Evolutionary conservation across 2,329 filamentous ascomycete genomes (phyloP).

Genomic region (Aspergillus thermomutatus): DNA sequence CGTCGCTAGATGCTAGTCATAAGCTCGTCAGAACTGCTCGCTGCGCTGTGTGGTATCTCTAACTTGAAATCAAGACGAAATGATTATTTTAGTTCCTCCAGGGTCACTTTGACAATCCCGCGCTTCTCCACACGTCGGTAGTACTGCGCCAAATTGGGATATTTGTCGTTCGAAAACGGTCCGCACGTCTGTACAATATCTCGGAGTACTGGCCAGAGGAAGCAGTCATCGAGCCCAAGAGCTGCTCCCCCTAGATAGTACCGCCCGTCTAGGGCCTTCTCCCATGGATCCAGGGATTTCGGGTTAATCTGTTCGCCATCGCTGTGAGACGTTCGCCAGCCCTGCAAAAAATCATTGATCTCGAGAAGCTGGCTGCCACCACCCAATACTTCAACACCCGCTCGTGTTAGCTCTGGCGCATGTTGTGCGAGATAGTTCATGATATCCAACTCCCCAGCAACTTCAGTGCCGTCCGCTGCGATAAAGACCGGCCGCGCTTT

Average conservation of each 20-base stretch:
- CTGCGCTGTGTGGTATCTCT: neutral
- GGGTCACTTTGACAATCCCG: constrained; percentile 31
- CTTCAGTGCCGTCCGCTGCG: constrained; percentile 23
- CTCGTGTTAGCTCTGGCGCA: constrained; percentile 17
- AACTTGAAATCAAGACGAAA: neutral
- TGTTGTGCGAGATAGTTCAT: constrained; percentile 28
- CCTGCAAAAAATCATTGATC: constrained; percentile 27
- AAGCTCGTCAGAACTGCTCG: neutral
- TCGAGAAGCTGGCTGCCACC: constrained; percentile 26
- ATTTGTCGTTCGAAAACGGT: constrained; percentile 21
- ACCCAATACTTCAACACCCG: constrained; percentile 25
- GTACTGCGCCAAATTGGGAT: constrained; percentile 34
- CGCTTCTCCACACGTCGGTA: constrained; percentile 38
- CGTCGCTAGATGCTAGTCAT: neutral
- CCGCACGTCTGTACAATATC: constrained; percentile 31
- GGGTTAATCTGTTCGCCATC: constrained; percentile 7
- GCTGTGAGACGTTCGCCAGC: constrained; percentile 27
- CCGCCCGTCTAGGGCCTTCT: constrained; percentile 26
- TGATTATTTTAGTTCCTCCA: constrained; percentile 21
- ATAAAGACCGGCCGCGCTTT: constrained; percentile 24
- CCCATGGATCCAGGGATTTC: constrained; percentile 29
- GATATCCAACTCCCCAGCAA: constrained; percentile 32
- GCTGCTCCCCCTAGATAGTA: constrained; percentile 34
- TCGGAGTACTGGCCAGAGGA: constrained; percentile 42
- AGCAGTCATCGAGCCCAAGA: constrained; percentile 43